A percentile compares a stretch with the other conserved stretches of the same genome.
Evolutionary conservation across 306 rosid genomes (phyloP).

Genomic region (Vicia faba): DNA sequence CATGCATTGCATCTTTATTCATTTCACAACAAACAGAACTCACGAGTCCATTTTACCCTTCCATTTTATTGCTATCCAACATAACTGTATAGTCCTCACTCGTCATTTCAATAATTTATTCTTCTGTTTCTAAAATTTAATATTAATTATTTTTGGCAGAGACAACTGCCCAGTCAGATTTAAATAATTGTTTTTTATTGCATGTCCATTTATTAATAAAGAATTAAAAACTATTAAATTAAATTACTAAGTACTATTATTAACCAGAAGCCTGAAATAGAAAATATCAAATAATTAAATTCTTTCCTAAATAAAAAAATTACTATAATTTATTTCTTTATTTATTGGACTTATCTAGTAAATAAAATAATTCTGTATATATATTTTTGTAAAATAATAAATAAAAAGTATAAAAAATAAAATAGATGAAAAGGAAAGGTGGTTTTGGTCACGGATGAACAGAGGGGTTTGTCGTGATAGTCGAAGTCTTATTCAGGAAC

Average conservation of each 20-base stretch:
- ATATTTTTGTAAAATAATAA: too few species aligned
- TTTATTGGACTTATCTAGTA: too few species aligned
- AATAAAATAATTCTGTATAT: too few species aligned
- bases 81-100: background rate
- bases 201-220: too few species aligned
- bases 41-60: constrained; percentile 29
- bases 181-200: too few species aligned
- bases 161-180: too few species aligned
- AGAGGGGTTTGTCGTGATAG: constrained; percentile 44
- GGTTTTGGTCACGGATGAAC: constrained; percentile 37
- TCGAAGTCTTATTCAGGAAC: constrained; percentile 41
- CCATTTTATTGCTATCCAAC: background rate
- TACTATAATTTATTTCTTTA: too few species aligned
- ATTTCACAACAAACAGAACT: constrained; percentile 11
- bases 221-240: too few species aligned
- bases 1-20: constrained; percentile 33
- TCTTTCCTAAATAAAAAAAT: too few species aligned
- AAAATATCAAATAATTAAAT: too few species aligned
- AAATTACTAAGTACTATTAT: too few species aligned
- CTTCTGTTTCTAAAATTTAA: background rate
- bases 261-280: too few species aligned
- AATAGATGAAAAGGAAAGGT: constrained; percentile 38
- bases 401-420: background rate
- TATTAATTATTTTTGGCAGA: background rate
- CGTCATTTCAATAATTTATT: background rate